Evolutionary conservation across 345 rosid genomes (phyloP), one percentile per base, ranked within the genome.

Genomic region (Salix koriyanagi): DNA sequence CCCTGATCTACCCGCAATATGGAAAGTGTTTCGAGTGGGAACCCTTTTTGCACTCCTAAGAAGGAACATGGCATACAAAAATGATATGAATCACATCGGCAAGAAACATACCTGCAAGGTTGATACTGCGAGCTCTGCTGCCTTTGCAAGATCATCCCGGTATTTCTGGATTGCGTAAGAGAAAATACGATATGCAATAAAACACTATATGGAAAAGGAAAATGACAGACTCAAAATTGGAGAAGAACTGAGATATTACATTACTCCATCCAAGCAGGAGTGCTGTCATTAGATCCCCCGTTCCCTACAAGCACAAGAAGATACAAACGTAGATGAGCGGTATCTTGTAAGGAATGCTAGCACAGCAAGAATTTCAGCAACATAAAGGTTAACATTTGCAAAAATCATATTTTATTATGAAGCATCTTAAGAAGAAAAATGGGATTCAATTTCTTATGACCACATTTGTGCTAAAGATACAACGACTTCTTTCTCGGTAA

Each of bases 191-290:
- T 34, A 37, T 74, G 52, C 71, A 73, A 65, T 34, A 62, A 48
- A 28, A 71, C 65, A 50, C 52, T 7, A 18, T 28, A 16, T 1
- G 25, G 25, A n/a, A 60, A 18, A 41, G 25, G 25, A 77, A 62
- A 34, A 19, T 14, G 58, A 4, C n/a, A 28, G 48, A 28, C 52
- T n/a, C 30, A 56, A 69, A 65, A 41, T 11, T 39, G 19, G 64
- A 80, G 21, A 50, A 42, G 52, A 39, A 37, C 28, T 13, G 50
- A 82, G 70, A 72, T 54, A 78, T 86, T 91, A 96, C 99, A 81
- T 96, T 96, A 84, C 98, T 96, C 99, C 99, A 93, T 79, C 99
- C 99, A 67, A 96, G 99, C 50, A 96, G 87, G 73, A 96, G 97
- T 77, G 99, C 97, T 42, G 99, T 96, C 92, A 86, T 92, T 73